A percentile compares a stretch with the other conserved stretches of the same genome.
Conservation (phyloP, 306 rosid species). For the Senna tora region DNA sequence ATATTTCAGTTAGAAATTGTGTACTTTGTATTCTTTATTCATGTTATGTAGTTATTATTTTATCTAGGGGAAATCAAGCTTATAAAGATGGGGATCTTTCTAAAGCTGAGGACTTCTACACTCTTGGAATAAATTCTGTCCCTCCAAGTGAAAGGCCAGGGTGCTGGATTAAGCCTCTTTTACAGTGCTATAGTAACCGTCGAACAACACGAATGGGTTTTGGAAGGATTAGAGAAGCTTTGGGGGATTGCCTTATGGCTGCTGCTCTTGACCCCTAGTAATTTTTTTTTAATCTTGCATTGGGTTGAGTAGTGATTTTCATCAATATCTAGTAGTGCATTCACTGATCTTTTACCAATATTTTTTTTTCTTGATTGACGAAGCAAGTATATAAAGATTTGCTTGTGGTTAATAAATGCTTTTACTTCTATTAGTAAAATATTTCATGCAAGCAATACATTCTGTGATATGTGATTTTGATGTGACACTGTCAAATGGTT, state of each 20-base stretch:
- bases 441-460: too few species aligned
- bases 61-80: slow-evolving; percentile 80
- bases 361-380: too few species aligned
- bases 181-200: slow-evolving; percentile 87
- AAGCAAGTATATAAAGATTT: too few species aligned
- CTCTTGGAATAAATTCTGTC: slow-evolving; percentile 73
- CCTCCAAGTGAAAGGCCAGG: slow-evolving; percentile 68
- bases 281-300: too few species aligned
- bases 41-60: slow-evolving; percentile 33
- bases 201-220: slow-evolving; percentile 79
- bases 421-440: too few species aligned
- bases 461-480: too few species aligned
- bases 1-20: slow-evolving; percentile 27
- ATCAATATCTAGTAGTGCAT: too few species aligned
- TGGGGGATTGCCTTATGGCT: slow-evolving; percentile 79
- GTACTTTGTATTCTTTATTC: slow-evolving; percentile 26
- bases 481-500: too few species aligned
- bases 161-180: slow-evolving; percentile 62
- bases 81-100: slow-evolving; percentile 70
- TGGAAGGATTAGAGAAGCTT: slow-evolving; percentile 81
- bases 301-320: too few species aligned
- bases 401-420: too few species aligned
- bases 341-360: too few species aligned
- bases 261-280: slow-evolving; percentile 68
- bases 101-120: slow-evolving; percentile 84